Evolutionary conservation across 116 monocot genomes (phyloP).

Genomic region (Posidonia oceanica): DNA sequence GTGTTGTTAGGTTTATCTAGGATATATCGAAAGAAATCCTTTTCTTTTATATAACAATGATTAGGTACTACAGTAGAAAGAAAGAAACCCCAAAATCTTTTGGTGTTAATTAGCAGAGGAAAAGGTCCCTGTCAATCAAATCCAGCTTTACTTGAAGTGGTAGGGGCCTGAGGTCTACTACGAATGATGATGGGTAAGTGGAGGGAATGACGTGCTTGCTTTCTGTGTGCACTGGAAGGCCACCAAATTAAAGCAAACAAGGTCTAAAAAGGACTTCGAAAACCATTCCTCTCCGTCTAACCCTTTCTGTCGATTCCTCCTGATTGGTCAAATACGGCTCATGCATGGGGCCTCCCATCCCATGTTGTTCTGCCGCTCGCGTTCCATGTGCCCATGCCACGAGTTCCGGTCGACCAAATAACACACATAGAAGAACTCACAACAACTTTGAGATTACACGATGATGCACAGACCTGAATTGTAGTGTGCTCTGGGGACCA

Average conservation of each 20-base stretch:
- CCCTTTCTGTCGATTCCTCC: constrained; percentile 1
- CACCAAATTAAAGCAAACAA: not conserved
- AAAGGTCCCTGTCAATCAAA: not conserved
- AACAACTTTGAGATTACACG: constrained; percentile 4
- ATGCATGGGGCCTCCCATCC: not conserved
- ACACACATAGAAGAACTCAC: not conserved
- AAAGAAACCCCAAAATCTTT: not conserved
- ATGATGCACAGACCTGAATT: not conserved
- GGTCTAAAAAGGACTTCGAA: not conserved
- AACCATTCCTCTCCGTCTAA: not conserved
- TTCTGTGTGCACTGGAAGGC: not conserved
- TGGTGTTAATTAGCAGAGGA: not conserved
- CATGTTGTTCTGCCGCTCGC: not conserved
- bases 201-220: not conserved
- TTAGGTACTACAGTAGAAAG: too few relatives aligned
- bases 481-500: not conserved
- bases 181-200: too few relatives aligned
- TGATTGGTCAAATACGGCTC: not conserved
- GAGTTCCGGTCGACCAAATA: not conserved
- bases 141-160: not conserved
- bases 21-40: too few relatives aligned
- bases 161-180: not conserved
- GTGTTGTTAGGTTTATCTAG: too few relatives aligned
- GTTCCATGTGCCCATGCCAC: not conserved
- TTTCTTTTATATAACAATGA: too few relatives aligned